Evolutionary conservation across 352 stramenopile species (phyloP), one percentile per base, ranked within the genome.

Genomic region (Elongisporangium undulatum): DNA sequence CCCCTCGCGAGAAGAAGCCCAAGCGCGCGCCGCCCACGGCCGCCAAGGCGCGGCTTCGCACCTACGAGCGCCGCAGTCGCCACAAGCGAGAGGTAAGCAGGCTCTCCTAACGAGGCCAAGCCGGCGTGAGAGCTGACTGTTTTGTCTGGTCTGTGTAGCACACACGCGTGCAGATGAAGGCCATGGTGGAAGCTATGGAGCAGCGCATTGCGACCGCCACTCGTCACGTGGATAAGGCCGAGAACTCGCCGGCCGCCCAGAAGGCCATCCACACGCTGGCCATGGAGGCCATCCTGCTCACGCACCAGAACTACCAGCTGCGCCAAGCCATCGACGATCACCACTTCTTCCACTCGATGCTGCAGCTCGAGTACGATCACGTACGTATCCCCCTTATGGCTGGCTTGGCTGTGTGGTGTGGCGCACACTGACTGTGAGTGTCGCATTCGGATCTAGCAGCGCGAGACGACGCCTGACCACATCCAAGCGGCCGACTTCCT

Each of bases 291-390:
- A 74, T 71, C 26, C 57, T 62, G 49, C 74, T 85, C 17, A 72
- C 69, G 39, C 71, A 83, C 62, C 68, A 82, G 61, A 85, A 85
- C 63, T 82, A 75, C 58, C 63, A 68, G 24, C 63, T 85, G n/a
- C 62, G 69, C 19, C 72, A 74, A 39, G 69, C 69, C 3, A 67
- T 85, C 22, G 74, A 85, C 52, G 71, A 81, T 52, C 76, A 85
- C 59, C 57, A 55, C 29, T 85, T 85, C 58, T 85, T 85, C 60
- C 76, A 85, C 62, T 79, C 69, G 19, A 85, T 83, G 76, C 50
- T 83, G 41, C 73, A 82, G 51, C 68, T 85, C 55, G 76, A 85
- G 60, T 83, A 76, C 53, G 71, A 83, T n/a, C 69, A 82, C 54
- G 75, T 84, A 81, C 67, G 75, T 75, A 34, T 22, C 22, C 1